Conservation (phyloP, 495 filamentous ascomycete species). For the Xanthoparmelia taractica region DNA sequence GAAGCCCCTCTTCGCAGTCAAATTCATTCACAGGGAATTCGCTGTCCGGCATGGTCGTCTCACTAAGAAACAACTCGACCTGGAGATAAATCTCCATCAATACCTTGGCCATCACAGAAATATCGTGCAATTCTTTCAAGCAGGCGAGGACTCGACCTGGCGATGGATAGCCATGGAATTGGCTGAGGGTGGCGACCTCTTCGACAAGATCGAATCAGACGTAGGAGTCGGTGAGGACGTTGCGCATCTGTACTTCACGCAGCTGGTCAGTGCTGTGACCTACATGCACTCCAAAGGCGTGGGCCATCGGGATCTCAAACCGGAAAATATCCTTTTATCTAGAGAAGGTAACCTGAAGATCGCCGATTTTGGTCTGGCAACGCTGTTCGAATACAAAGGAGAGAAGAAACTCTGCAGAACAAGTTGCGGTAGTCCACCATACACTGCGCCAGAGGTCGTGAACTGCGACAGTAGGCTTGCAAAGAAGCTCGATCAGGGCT, state of each 20-base stretch:
- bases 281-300: slow-evolving; percentile 94
- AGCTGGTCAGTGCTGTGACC: slow-evolving; percentile 80
- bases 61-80: slow-evolving; percentile 73
- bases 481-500: slow-evolving; percentile 51
- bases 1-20: slow-evolving; percentile 79
- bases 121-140: slow-evolving; percentile 83
- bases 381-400: slow-evolving; percentile 84
- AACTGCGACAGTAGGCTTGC: slow-evolving; percentile 40
- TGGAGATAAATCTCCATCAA: slow-evolving; percentile 83
- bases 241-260: slow-evolving; percentile 91
- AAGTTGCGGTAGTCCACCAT: slow-evolving; percentile 93
- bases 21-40: slow-evolving; percentile 96
- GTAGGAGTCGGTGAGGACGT: slow-evolving; percentile 86
- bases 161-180: slow-evolving; percentile 98
- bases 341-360: slow-evolving; percentile 84
- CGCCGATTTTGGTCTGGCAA: slow-evolving; percentile 92
- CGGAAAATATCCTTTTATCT: slow-evolving; percentile 81
- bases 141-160: slow-evolving; percentile 84
- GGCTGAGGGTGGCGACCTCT: slow-evolving; percentile 91
- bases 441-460: slow-evolving; percentile 93
- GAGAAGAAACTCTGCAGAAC: slow-evolving; percentile 69
- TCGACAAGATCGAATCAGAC: slow-evolving; percentile 99
- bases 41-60: slow-evolving; percentile 83
- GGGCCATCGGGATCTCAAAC: slow-evolving; percentile 84
- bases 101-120: slow-evolving; percentile 84